A percentile compares a stretch with the other conserved stretches of the same genome.
These are phyloP conservation scores for Elasticomyces elasticus DNA, from an alignment of 495 filamentous ascomycete species.

Conservation along the genomic window DNA sequence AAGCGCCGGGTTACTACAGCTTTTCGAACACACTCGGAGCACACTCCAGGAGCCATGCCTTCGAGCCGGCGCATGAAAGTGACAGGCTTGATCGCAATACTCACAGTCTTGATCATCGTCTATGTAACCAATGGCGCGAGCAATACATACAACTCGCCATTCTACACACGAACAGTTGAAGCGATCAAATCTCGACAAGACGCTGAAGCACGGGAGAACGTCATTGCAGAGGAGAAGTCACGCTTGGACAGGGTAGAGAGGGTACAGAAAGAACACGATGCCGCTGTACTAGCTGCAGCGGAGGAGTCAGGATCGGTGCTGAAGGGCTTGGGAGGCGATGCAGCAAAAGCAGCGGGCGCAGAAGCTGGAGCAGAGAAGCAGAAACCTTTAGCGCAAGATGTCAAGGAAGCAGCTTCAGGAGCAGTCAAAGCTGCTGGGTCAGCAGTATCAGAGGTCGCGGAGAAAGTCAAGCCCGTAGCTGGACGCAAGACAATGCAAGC, in stretches of 20 bases:
- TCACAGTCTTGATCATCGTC: constrained; percentile 47
- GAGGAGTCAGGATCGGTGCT: constrained; percentile 13
- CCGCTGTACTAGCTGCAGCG: constrained; percentile 6
- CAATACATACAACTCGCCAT: constrained; percentile 38
- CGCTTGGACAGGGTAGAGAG: constrained; percentile 14
- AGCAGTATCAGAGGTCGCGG: neutral
- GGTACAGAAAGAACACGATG: constrained; percentile 18
- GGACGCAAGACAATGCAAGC: constrained; percentile 51
- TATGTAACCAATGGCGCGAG: constrained; percentile 45
- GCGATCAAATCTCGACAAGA: constrained; percentile 34
- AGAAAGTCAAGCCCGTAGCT: constrained; percentile 42
- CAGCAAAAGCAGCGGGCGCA: constrained; percentile 2
- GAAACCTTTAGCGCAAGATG: constrained; percentile 1
- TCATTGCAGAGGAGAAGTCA: constrained; percentile 28
- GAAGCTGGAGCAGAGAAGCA: neutral
- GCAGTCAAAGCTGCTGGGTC: neutral
- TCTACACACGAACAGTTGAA: constrained; percentile 47
- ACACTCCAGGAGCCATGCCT: constrained; percentile 43
- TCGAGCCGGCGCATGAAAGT: constrained; percentile 58
- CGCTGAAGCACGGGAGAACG: constrained; percentile 26
- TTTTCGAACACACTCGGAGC: neutral
- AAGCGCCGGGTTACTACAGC: neutral
- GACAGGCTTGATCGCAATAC: constrained; percentile 47
- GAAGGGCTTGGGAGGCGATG: neutral
- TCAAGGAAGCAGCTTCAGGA: constrained; percentile 1